These are phyloP conservation scores for Monosiga brevicollis DNA, from an alignment of 78 protist genomes.

Conservation along the genomic window DNA sequence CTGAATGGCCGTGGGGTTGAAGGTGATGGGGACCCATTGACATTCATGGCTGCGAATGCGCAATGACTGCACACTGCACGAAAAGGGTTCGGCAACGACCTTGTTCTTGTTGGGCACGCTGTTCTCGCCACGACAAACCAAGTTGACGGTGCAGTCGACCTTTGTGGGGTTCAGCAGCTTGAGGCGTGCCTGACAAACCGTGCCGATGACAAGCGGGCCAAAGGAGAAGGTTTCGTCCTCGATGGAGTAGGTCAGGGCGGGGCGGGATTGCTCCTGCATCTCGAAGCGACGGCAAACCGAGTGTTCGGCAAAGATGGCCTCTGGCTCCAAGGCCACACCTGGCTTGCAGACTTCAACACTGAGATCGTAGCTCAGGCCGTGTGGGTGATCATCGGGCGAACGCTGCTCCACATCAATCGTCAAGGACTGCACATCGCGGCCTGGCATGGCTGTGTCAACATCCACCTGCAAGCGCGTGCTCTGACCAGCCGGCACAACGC, in stretches of 20 bases:
- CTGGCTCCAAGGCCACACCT: background rate
- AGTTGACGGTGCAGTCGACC: slow-evolving; percentile 34
- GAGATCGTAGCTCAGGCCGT: background rate
- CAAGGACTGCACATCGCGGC: background rate
- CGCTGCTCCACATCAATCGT: background rate
- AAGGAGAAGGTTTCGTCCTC: slow-evolving; percentile 46
- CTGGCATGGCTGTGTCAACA: background rate
- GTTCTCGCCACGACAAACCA: background rate
- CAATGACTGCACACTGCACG: slow-evolving; percentile 24
- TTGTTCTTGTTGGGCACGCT: background rate
- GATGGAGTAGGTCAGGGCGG: slow-evolving; percentile 11
- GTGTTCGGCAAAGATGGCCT: background rate
- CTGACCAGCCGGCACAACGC: background rate
- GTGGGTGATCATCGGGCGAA: background rate
- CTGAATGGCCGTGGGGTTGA: slow-evolving; percentile 37
- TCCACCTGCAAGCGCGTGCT: background rate
- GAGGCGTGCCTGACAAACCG: slow-evolving; percentile 16
- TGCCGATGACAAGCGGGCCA: slow-evolving; percentile 30
- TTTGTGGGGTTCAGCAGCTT: slow-evolving; percentile 56
- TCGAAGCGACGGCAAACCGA: background rate
- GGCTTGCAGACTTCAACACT: background rate
- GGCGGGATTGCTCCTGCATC: background rate
- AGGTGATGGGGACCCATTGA: slow-evolving; percentile 46
- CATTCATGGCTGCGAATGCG: slow-evolving; percentile 56
- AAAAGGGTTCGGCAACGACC: background rate